Conservation (phyloP, 1,284 basidiomycete genomes). For the Sutorius eximius region DNA sequence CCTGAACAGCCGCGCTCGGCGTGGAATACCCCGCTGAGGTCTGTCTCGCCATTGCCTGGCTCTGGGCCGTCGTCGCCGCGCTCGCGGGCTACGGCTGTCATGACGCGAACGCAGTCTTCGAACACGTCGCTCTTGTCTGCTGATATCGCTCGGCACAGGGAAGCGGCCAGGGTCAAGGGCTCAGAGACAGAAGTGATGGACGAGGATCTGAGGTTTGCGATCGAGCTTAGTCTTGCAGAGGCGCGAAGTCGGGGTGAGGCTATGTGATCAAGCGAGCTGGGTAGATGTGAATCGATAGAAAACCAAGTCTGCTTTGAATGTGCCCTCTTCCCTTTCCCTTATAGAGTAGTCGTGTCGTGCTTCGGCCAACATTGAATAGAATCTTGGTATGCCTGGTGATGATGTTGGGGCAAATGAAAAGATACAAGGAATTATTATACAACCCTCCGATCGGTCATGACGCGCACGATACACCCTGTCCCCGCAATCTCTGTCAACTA, state of each 20-base stretch:
- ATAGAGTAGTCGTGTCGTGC: conserved; percentile 2
- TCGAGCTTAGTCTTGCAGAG: conserved; percentile 59
- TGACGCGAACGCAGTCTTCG: conserved; percentile 1
- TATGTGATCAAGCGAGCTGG: conserved; percentile 10
- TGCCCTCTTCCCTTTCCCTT: background rate
- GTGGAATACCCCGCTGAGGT: conserved; percentile 30
- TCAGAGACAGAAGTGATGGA: conserved; percentile 41
- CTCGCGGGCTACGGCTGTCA: conserved; percentile 9
- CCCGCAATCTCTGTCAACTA: conserved; percentile 95
- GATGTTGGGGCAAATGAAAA: background rate
- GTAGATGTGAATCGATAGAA: background rate
- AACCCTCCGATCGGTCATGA: conserved; percentile 91
- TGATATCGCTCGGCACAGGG: conserved; percentile 11
- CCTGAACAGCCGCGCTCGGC: conserved; percentile 22
- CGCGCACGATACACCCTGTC: conserved; percentile 94
- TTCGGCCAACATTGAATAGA: conserved; percentile 3
- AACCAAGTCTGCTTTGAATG: background rate
- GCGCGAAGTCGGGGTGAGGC: conserved; percentile 43
- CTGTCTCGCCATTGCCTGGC: conserved; percentile 12
- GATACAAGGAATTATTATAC: conserved; percentile 49
- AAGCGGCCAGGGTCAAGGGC: background rate
- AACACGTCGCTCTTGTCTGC: conserved; percentile 17
- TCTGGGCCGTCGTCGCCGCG: conserved; percentile 16
- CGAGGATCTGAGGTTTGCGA: conserved; percentile 51
- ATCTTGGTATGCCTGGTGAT: background rate